These are phyloP conservation scores for Crataegus laevigata DNA, from an alignment of 306 rosid species.

Conservation along the genomic window DNA sequence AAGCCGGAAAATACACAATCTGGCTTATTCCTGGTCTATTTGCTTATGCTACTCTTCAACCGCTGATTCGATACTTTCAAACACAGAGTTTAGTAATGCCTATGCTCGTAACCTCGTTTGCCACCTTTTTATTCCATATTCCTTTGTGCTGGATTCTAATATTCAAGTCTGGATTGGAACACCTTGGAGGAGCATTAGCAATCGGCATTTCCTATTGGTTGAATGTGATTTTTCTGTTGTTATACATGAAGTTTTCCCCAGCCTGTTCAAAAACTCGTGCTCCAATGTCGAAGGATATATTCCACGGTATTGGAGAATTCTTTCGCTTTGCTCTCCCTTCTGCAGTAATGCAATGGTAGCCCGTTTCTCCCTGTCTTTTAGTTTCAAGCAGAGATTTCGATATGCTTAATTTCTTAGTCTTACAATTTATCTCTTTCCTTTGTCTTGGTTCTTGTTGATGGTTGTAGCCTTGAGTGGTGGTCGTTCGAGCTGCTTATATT, in stretches of 20 bases:
- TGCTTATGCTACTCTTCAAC: constrained; percentile 38
- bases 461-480: constrained; percentile 48
- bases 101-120: constrained; percentile 31
- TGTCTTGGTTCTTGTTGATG: not conserved
- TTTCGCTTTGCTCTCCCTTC: constrained; percentile 51
- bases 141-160: constrained; percentile 49
- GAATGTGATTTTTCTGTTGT: constrained; percentile 35
- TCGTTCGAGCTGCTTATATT: constrained; percentile 49
- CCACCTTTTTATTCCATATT: constrained; percentile 20
- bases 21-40: constrained; percentile 52
- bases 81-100: constrained; percentile 46
- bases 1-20: constrained; percentile 39
- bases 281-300: constrained; percentile 41
- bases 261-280: constrained; percentile 36
- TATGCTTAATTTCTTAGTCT: not conserved
- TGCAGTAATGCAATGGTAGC: constrained; percentile 47
- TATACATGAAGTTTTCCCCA: constrained; percentile 45
- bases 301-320: constrained; percentile 41
- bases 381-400: not conserved
- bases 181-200: constrained; percentile 51
- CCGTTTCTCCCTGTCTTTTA: no score
- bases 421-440: no score
- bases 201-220: constrained; percentile 44
- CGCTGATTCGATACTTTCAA: constrained; percentile 41
- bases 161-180: constrained; percentile 30